These are phyloP conservation scores for Dissophora globulifera DNA, from an alignment of 192 early-diverging fungal genomes.

Conservation along the genomic window DNA sequence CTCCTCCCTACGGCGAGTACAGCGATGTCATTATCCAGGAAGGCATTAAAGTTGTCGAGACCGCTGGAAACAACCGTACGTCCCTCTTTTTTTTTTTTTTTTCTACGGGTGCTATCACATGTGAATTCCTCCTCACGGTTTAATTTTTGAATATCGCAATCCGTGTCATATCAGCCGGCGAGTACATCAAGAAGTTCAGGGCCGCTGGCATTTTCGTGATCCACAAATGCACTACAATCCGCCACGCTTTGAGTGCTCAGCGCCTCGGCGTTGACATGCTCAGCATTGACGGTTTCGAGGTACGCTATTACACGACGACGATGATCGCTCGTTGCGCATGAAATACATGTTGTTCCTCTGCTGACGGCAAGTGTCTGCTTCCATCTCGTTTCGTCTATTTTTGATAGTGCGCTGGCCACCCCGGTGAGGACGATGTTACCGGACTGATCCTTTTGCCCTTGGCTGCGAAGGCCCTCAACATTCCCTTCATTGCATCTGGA, in stretches of 20 bases:
- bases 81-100: too few species aligned
- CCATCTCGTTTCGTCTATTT: not conserved
- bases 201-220: constrained; percentile 75
- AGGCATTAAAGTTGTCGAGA: constrained; percentile 86
- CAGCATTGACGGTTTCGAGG: constrained; percentile 84
- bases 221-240: constrained; percentile 84
- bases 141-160: not conserved
- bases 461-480: constrained; percentile 70
- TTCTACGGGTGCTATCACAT: constrained; percentile 21
- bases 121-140: not conserved
- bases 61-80: constrained; percentile 85
- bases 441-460: constrained; percentile 78
- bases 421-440: constrained; percentile 84
- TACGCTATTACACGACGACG: too few species aligned
- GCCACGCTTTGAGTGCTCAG: constrained; percentile 75
- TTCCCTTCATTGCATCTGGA: constrained; percentile 82
- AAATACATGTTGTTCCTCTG: not conserved
- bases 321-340: too few species aligned
- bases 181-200: constrained; percentile 80
- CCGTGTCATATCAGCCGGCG: constrained; percentile 55
- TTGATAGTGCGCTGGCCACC: constrained; percentile 78
- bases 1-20: constrained; percentile 83
- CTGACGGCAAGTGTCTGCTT: not conserved
- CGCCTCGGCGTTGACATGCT: constrained; percentile 74
- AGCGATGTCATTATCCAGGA: constrained; percentile 76